Evolutionary conservation across 257 asterid species (phyloP).

Genomic region (Solanum tarijense): DNA sequence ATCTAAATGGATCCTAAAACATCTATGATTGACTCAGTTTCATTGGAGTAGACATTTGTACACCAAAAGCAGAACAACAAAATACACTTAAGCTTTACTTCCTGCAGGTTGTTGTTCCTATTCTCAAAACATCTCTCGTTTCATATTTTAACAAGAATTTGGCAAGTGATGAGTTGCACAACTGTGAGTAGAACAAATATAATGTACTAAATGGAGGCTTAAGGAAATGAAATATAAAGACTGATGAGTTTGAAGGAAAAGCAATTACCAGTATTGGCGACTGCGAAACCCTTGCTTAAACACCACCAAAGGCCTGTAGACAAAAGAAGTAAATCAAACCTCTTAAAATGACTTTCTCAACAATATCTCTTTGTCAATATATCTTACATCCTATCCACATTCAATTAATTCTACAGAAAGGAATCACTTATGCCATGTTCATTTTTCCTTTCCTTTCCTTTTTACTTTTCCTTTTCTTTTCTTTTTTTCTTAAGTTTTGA

Average conservation of each 20-base stretch:
- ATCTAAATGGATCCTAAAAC: no score
- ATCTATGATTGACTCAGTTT: no score
- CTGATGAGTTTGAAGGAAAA: background rate
- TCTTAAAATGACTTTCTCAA: background rate
- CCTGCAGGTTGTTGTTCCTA: no score
- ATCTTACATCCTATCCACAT: background rate
- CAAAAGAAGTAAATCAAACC: background rate
- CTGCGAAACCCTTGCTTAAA: conserved; percentile 81
- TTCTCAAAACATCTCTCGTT: no score
- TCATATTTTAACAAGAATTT: background rate
- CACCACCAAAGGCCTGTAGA: conserved; percentile 69
- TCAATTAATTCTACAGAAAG: background rate
- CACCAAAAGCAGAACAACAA: no score
- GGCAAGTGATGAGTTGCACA: background rate
- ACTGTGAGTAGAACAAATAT: background rate
- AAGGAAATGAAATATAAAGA: background rate
- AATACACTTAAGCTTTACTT: no score
- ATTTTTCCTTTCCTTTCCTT: background rate
- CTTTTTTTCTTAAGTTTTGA: background rate
- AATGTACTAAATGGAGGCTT: background rate
- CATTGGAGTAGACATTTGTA: no score
- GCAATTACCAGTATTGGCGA: conserved; percentile 63
- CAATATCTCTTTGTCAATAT: background rate
- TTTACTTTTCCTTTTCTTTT: accelerated
- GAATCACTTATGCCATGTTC: background rate